Evolutionary conservation across 495 filamentous ascomycete species (phyloP).

Genomic region (Xylaria grammica): DNA sequence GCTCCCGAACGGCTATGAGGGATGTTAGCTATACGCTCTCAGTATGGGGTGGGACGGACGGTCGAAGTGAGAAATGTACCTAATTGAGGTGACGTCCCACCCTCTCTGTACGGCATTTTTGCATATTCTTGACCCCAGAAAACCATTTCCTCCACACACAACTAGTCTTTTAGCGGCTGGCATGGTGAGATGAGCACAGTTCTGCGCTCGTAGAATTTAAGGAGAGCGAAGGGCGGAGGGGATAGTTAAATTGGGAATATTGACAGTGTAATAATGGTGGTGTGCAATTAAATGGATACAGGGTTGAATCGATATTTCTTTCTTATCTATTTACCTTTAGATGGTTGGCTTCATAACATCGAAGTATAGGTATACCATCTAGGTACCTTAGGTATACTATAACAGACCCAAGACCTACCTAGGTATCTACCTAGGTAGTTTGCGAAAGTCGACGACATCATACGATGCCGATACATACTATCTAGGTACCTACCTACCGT

Average conservation of each 20-base stretch:
- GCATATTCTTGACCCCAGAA: conserved; percentile 91
- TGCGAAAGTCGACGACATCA: conserved; percentile 20
- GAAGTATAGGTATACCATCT: neutral
- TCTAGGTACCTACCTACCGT: neutral
- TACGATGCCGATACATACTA: conserved; percentile 17
- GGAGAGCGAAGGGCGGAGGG: neutral
- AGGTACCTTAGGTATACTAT: too few relatives aligned
- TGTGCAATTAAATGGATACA: neutral
- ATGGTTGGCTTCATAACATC: neutral
- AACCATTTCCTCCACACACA: conserved; percentile 94
- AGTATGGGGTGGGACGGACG: neutral
- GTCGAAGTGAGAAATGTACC: conserved; percentile 52
- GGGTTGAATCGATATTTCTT: neutral
- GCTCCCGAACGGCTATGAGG: conserved; percentile 78
- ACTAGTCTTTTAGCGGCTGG: conserved; percentile 69
- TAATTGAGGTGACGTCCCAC: conserved; percentile 89
- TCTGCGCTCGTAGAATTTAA: neutral
- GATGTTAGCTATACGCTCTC: conserved; percentile 9
- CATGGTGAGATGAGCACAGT: conserved; percentile 30
- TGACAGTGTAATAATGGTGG: neutral
- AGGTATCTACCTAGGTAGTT: too few relatives aligned
- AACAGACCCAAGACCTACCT: too few relatives aligned
- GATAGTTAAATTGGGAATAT: neutral
- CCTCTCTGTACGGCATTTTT: conserved; percentile 79
- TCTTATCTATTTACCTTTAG: neutral